These are phyloP conservation scores for Rhypophila decipiens DNA, from an alignment of 495 filamentous ascomycete genomes.

Conservation along the genomic window DNA sequence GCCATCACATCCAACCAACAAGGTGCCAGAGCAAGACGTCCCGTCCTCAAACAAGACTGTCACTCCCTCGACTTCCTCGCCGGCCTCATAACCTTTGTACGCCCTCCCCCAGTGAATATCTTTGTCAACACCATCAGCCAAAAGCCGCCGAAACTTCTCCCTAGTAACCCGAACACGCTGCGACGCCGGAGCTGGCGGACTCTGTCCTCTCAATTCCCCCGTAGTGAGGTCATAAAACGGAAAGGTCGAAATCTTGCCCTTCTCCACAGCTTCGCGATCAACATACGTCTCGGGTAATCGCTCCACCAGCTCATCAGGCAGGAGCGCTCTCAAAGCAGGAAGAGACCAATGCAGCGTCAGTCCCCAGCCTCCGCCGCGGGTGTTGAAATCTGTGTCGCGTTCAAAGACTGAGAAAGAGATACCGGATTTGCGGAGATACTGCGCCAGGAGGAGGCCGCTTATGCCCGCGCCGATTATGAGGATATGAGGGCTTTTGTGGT, in stretches of 20 bases:
- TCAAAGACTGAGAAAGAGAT: slow-evolving; percentile 48
- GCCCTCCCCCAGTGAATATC: slow-evolving; percentile 22
- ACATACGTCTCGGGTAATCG: slow-evolving; percentile 45
- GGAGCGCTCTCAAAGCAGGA: slow-evolving; percentile 39
- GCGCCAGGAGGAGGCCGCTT: slow-evolving; percentile 54
- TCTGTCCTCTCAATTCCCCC: slow-evolving; percentile 32
- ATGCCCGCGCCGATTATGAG: slow-evolving; percentile 57
- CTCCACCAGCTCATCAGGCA: slow-evolving; percentile 42
- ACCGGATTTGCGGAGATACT: slow-evolving; percentile 41
- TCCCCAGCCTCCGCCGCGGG: slow-evolving; percentile 51
- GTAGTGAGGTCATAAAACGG: slow-evolving; percentile 49
- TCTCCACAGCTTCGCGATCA: slow-evolving; percentile 22
- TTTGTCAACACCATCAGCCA: slow-evolving; percentile 36
- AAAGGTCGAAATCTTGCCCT: slow-evolving; percentile 26
- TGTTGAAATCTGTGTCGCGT: slow-evolving; percentile 38
- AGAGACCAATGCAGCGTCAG: slow-evolving; percentile 56
- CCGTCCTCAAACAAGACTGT: slow-evolving; percentile 26
- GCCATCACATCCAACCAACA: slow-evolving; percentile 29
- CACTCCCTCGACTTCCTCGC: slow-evolving; percentile 12
- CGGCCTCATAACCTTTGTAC: slow-evolving; percentile 2
- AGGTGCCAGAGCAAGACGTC: slow-evolving; percentile 12
- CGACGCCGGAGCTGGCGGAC: slow-evolving; percentile 39
- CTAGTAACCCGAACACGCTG: slow-evolving; percentile 46
- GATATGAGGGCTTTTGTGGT: slow-evolving; percentile 17
- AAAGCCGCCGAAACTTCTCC: slow-evolving; percentile 39